Base-by-base conservation (phyloP, 192 early-diverging fungal species). In the Pecoramyces ruminantium region DNA sequence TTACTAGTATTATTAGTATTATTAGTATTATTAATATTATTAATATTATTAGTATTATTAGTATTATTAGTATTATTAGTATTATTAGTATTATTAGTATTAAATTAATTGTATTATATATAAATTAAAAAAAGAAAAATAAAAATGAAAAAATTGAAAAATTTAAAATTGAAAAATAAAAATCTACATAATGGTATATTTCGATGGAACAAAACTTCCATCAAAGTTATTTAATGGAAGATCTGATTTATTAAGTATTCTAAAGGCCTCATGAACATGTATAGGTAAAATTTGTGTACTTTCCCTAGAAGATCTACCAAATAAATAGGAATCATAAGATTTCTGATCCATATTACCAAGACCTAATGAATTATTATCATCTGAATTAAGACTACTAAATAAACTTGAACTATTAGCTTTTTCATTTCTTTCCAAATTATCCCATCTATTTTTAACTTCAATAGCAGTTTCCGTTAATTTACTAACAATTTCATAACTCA, bases 261-360 rank as follows among this genome's bases (percentile, higher is more conserved):
- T 85, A 82, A 96, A 98, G 1, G 96, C 97, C 83, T 99, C 97
- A 79, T 95, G 94, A 67, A 99, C 95, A 84, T 98, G 96, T 30
- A 89, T 86, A 12, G 94, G 92, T 38, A 92, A 84, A 79, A 99
- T 83, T 29, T 96, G 95, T 30, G 92, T 90, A 83, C 93, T 93
- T 79, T 92, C 95, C 34, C 90, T 90, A 16, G 90, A 92, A 12
- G 95, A 94, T 30, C 90, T 85, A 1, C 91, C 91, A 86, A 99
- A 98, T 80, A 97, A 86, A 28, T 90, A 90, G 13, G 86, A 78
- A 21, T 86, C 79, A 17, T 77, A 28, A 77, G 78, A 2, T 30
- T 90, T 89, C n/a, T 90, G 84, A 81, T 90, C 93, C 38, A 86
- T 85, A 82, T 95, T 95, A 78, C 93, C 89, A n/a, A 87, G 15